Evolutionary conservation across 495 filamentous ascomycete species (phyloP).

Genomic region (Oleoguttula mirabilis): DNA sequence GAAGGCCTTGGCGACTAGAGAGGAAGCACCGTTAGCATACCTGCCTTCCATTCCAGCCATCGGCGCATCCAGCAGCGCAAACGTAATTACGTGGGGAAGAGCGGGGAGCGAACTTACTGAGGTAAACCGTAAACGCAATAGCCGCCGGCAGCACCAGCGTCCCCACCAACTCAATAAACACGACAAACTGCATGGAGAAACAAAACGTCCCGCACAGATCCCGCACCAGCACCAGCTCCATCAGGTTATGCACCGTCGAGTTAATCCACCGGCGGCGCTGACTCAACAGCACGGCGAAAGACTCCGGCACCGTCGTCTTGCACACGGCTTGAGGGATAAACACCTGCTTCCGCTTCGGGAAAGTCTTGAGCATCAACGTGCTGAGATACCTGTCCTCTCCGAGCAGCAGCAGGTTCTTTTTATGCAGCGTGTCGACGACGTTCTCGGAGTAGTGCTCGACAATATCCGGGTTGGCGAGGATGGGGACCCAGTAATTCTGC

Average conservation of each 20-base stretch:
- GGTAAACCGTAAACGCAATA: slow-evolving; percentile 93
- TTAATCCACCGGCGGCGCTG: slow-evolving; percentile 98
- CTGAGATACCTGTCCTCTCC: slow-evolving; percentile 96
- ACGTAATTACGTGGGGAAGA: not conserved
- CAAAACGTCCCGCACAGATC: slow-evolving; percentile 99
- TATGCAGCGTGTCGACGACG: slow-evolving; percentile 96
- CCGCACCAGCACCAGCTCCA: slow-evolving; percentile 90
- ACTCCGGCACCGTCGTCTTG: slow-evolving; percentile 92
- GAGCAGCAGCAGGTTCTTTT: slow-evolving; percentile 91
- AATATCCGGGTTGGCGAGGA: slow-evolving; percentile 94
- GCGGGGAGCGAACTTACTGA: slow-evolving; percentile 47
- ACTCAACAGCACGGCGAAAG: slow-evolving; percentile 82
- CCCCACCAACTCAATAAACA: slow-evolving; percentile 90
- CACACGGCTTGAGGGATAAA: slow-evolving; percentile 98
- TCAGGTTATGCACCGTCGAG: slow-evolving; percentile 95
- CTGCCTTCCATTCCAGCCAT: not conserved
- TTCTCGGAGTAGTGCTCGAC: slow-evolving; percentile 99
- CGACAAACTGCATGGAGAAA: slow-evolving; percentile 99
- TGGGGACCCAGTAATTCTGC: slow-evolving; percentile 98
- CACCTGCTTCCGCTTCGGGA: slow-evolving; percentile 97
- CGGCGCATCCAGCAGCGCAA: not conserved
- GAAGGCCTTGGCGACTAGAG: slow-evolving; percentile 71
- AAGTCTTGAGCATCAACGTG: slow-evolving; percentile 95
- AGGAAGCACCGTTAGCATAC: slow-evolving; percentile 6
- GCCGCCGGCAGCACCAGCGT: slow-evolving; percentile 91